Evolutionary conservation across 1,284 basidiomycete species (phyloP).

Genomic region (Neotropicomus parvogracilis): DNA sequence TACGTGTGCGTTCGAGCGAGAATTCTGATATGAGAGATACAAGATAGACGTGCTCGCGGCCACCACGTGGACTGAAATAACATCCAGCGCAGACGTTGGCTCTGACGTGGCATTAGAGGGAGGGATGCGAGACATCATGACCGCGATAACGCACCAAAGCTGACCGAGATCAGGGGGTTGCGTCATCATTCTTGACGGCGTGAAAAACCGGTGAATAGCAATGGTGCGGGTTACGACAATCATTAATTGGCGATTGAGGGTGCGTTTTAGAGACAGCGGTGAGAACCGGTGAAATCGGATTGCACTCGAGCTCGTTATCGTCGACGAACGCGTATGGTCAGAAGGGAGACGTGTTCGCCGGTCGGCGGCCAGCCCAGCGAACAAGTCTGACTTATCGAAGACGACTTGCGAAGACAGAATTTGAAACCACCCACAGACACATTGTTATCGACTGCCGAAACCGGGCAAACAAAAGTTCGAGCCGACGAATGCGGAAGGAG

Average conservation of each 20-base stretch:
- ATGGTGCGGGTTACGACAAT: slow-evolving; percentile 22
- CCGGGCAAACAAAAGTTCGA: neutral
- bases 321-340: slow-evolving; percentile 3
- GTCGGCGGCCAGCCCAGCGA: neutral
- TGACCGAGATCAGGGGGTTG: slow-evolving; percentile 3
- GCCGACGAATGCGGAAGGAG: slow-evolving; percentile 11
- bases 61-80: slow-evolving; percentile 10
- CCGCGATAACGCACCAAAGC: neutral
- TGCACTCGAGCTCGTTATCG: slow-evolving; percentile 1
- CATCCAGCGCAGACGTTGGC: neutral
- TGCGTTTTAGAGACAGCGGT: slow-evolving; percentile 1
- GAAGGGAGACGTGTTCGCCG: neutral
- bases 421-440: slow-evolving; percentile 8
- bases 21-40: slow-evolving; percentile 3
- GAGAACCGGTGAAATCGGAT: slow-evolving; percentile 14
- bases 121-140: neutral
- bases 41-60: slow-evolving; percentile 3
- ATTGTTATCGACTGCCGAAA: neutral
- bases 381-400: neutral
- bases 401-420: slow-evolving; percentile 5
- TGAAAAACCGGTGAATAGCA: slow-evolving; percentile 12
- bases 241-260: slow-evolving; percentile 18
- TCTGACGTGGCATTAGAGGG: slow-evolving; percentile 16
- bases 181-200: slow-evolving; percentile 11
- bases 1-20: neutral